A percentile compares a stretch with the other conserved stretches of the same genome.
phyloP scores from a whole-genome alignment of 306 rosid species.

The Psophocarpus tetragonolobus region DNA sequence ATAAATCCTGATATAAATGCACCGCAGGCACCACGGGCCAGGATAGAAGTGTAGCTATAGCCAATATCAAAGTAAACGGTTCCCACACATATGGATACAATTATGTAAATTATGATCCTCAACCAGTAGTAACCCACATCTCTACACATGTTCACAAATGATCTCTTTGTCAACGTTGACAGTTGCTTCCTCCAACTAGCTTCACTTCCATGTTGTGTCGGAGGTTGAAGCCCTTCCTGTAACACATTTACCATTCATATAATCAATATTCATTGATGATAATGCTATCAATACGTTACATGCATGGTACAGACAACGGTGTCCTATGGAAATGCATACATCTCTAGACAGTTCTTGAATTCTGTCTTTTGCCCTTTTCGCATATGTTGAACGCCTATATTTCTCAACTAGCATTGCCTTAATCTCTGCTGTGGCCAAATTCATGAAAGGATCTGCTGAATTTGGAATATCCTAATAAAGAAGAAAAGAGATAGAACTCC shows the following conservation, averaged over 20 bases:
- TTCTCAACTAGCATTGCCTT: constrained; percentile 74
- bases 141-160: constrained; percentile 86
- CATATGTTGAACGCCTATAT: constrained; percentile 69
- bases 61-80: constrained; percentile 87
- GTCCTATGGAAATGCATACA: constrained; percentile 45
- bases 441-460: constrained; percentile 79
- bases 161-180: constrained; percentile 68
- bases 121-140: constrained; percentile 99
- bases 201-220: constrained; percentile 55
- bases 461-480: constrained; percentile 64
- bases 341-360: constrained; percentile 67
- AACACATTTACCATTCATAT: background rate
- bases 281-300: background rate
- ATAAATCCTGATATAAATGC: constrained; percentile 94
- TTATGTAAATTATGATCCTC: constrained; percentile 80
- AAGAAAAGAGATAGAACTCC: background rate
- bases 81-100: constrained; percentile 89
- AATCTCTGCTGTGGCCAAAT: constrained; percentile 78
- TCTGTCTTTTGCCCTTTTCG: constrained; percentile 55
- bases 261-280: constrained; percentile 1
- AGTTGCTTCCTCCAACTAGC: constrained; percentile 94
- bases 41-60: constrained; percentile 77
- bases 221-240: constrained; percentile 61
- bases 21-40: constrained; percentile 95
- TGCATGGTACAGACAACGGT: background rate